Evolutionary conservation across 495 filamentous ascomycete species (phyloP), one percentile per base, ranked within the genome.

Genomic region (Talaromyces wortmannii): DNA sequence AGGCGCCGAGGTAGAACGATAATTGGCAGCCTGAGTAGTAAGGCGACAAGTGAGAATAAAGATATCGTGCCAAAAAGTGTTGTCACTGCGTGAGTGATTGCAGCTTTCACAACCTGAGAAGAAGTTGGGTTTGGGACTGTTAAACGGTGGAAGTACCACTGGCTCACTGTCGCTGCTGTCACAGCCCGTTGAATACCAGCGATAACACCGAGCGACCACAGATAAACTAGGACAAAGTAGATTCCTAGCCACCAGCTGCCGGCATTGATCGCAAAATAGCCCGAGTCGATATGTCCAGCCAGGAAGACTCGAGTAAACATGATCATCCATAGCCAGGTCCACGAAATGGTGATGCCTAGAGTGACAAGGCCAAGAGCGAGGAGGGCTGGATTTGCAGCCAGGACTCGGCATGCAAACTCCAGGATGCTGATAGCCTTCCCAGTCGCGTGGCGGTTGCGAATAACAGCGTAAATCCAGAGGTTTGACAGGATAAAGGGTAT

Each of bases 141-240:
- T 53, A 95, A 85, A 51, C 94, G 89, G 70, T 97, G 92, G 69
- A 97, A 98, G 67, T 98, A 98, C 94, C 94, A 98, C 67, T 98
- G 95, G 16, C 87, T 92, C 36, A 97, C 94, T 10, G 92, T 95
- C 48, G 95, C 95, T 45, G 92, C 91, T 13, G 94, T 96, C 16
- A 91, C 91, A 43, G 90, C 81, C 54, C 94, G 86, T 63, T 97
- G 92, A 17, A 97, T 79, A 31, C 91, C 91, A 31, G 87, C 82
- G 61, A 91, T 80, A 52, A 97, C 81, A 16, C 87, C 87, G 16
- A 97, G 76, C 1, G 91, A 95, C 94, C 94, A 98, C 56, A 97
- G 77, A 63, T 96, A 98, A 72, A 96, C 87, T 43, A 97, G 71
- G 44, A 96, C 82, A 72, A 96, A 98, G 67, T 86, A 96, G 36